These are phyloP conservation scores for Raddia guianensis DNA, from an alignment of 176 grass and related monocot genomes.

Conservation along the genomic window DNA sequence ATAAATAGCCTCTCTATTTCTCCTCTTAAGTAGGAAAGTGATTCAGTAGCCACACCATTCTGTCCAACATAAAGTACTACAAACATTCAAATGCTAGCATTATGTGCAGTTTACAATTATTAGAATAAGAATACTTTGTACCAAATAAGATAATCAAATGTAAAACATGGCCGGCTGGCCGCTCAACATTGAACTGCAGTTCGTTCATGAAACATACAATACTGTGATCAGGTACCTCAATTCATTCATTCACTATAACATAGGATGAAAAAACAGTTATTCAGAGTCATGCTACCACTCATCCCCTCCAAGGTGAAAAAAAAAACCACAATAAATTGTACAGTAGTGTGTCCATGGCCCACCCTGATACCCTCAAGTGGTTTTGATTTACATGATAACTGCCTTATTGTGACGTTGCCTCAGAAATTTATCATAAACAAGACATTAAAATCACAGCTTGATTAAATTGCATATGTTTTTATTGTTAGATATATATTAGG, in stretches of 20 bases:
- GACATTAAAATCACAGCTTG: background rate
- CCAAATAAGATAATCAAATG: slow-evolving; percentile 24
- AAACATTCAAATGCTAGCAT: slow-evolving; percentile 8
- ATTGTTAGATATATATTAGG: no score
- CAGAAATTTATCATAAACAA: background rate
- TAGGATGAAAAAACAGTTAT: background rate
- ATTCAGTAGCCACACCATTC: slow-evolving; percentile 61
- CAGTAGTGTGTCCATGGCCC: background rate
- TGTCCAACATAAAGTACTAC: slow-evolving; percentile 32
- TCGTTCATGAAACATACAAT: background rate
- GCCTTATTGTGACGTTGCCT: background rate
- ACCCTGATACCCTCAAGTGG: slow-evolving; percentile 9
- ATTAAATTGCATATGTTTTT: slow-evolving; percentile 12
- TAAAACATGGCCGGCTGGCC: background rate
- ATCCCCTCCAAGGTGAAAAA: no score
- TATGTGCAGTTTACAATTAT: slow-evolving; percentile 8
- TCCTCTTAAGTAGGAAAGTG: slow-evolving; percentile 65
- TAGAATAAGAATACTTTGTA: slow-evolving; percentile 20
- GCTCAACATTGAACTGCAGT: background rate
- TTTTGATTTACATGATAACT: slow-evolving; percentile 19
- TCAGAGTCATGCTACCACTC: background rate
- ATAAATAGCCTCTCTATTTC: slow-evolving; percentile 74
- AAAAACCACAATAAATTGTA: background rate
- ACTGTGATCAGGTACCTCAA: background rate
- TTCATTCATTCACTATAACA: slow-evolving; percentile 33